Percentiles rank a stretch among this genome's conserved stretches.
Evolutionary conservation across 352 stramenopile species (phyloP).

Genomic region (Bremia lactucae): DNA sequence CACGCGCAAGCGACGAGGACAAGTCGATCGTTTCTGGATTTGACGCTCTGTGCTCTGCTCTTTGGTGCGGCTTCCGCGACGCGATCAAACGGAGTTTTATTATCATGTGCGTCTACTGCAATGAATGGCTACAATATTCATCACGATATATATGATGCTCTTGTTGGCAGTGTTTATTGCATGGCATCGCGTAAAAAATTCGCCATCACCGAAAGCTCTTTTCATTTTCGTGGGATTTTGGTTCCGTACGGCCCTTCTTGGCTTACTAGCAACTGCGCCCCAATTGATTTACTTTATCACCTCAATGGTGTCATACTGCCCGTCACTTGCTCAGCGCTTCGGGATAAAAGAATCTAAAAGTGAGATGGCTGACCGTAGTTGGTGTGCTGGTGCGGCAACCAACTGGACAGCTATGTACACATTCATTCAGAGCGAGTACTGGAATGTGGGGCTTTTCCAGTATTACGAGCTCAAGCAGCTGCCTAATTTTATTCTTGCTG

Average conservation of each 20-base stretch:
- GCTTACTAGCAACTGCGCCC: conserved; percentile 42
- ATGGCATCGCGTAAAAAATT: conserved; percentile 49
- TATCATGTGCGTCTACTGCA: conserved; percentile 49
- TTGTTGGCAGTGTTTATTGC: conserved; percentile 54
- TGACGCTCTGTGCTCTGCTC: conserved; percentile 30
- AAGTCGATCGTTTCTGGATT: conserved; percentile 16
- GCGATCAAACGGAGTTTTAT: conserved; percentile 65
- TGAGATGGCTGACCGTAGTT: conserved; percentile 36
- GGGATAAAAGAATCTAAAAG: background rate
- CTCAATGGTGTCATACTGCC: conserved; percentile 53
- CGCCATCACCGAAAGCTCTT: conserved; percentile 27
- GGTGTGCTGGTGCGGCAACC: conserved; percentile 51
- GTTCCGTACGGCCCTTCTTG: conserved; percentile 46
- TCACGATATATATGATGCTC: conserved; percentile 1
- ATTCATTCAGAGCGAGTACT: conserved; percentile 92
- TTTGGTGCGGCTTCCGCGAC: conserved; percentile 61
- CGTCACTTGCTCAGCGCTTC: conserved; percentile 23
- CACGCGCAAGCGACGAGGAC: conserved; percentile 5
- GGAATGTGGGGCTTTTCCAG: conserved; percentile 88
- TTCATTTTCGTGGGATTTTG: conserved; percentile 43
- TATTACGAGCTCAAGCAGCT: conserved; percentile 92
- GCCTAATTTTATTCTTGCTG: conserved; percentile 90
- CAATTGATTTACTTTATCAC: conserved; percentile 65
- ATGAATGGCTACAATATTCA: background rate
- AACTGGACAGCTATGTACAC: conserved; percentile 87